A percentile compares a stretch with the other conserved stretches of the same genome.
Evolutionary conservation across 2,329 filamentous ascomycete species (phyloP).

Genomic region (Neospermospora avenae): DNA sequence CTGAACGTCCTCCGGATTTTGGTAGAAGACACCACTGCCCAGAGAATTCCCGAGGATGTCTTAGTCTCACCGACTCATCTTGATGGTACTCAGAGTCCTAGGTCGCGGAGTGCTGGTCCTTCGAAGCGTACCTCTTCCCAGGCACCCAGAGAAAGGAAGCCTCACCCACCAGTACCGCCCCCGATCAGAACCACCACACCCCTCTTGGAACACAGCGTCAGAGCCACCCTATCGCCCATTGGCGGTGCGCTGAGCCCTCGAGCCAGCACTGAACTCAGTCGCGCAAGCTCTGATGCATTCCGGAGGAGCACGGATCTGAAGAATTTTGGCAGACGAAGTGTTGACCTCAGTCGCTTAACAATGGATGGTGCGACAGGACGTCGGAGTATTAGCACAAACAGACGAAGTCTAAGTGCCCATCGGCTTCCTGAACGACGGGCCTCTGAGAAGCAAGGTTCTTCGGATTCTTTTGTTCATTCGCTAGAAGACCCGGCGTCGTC

Average conservation of each 20-base stretch:
- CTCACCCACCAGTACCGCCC: constrained; percentile 14
- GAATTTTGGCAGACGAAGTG: constrained; percentile 42
- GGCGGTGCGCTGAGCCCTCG: constrained; percentile 48
- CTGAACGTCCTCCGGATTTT: constrained; percentile 64
- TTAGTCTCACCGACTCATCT: constrained; percentile 19
- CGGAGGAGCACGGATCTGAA: constrained; percentile 49
- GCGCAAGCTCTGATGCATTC: constrained; percentile 53
- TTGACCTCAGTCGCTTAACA: constrained; percentile 47
- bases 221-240: constrained; percentile 55
- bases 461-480: constrained; percentile 73
- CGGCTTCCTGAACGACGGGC: constrained; percentile 48
- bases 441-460: constrained; percentile 57
- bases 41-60: constrained; percentile 34
- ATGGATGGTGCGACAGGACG: constrained; percentile 42
- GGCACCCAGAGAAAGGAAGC: constrained; percentile 14
- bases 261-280: constrained; percentile 50
- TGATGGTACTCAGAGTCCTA: constrained; percentile 24
- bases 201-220: constrained; percentile 53
- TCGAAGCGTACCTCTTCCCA: constrained; percentile 30
- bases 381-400: constrained; percentile 62
- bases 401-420: constrained; percentile 49
- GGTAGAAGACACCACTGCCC: constrained; percentile 35
- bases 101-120: constrained; percentile 8
- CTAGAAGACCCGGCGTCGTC: constrained; percentile 72
- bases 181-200: constrained; percentile 28